These are phyloP conservation scores for Globisporangium lucens DNA, from an alignment of 352 stramenopile genomes.

Conservation along the genomic window DNA sequence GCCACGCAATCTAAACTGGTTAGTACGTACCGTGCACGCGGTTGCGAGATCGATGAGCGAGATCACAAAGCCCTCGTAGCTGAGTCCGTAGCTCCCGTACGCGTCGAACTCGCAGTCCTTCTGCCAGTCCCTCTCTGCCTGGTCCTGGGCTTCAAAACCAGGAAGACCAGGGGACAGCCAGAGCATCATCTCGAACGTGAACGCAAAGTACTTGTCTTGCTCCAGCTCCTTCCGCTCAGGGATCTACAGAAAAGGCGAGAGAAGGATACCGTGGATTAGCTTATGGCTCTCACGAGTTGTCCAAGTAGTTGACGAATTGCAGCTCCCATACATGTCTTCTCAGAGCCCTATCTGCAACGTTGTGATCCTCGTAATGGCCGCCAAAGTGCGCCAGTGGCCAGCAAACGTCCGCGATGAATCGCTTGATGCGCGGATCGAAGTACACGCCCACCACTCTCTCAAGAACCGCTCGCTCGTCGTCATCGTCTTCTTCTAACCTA, in stretches of 20 bases:
- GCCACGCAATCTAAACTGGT: not conserved
- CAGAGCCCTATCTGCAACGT: not conserved
- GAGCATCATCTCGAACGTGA: constrained; percentile 40
- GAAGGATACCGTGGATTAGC: not conserved
- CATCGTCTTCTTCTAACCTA: not conserved
- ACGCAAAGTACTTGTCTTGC: constrained; percentile 41
- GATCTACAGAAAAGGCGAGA: constrained; percentile 8
- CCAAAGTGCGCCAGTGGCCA: constrained; percentile 53
- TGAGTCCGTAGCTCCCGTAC: constrained; percentile 32
- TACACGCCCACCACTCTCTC: constrained; percentile 30
- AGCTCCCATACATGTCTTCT: constrained; percentile 5
- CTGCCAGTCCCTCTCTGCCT: constrained; percentile 41
- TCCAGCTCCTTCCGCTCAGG: constrained; percentile 39
- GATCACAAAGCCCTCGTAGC: constrained; percentile 40
- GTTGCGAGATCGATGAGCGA: constrained; percentile 48
- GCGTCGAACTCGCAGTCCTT: constrained; percentile 53
- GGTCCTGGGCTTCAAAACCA: constrained; percentile 34
- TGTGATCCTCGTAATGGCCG: not conserved
- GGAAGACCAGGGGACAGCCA: constrained; percentile 55
- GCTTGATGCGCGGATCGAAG: constrained; percentile 36
- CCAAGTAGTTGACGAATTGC: not conserved
- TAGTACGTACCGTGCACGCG: constrained; percentile 34
- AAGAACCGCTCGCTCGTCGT: constrained; percentile 3
- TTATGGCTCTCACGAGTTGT: not conserved
- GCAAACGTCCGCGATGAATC: constrained; percentile 36